Conservation (phyloP, 805 yeast species). For the Debaryomyces castellii region DNA sequence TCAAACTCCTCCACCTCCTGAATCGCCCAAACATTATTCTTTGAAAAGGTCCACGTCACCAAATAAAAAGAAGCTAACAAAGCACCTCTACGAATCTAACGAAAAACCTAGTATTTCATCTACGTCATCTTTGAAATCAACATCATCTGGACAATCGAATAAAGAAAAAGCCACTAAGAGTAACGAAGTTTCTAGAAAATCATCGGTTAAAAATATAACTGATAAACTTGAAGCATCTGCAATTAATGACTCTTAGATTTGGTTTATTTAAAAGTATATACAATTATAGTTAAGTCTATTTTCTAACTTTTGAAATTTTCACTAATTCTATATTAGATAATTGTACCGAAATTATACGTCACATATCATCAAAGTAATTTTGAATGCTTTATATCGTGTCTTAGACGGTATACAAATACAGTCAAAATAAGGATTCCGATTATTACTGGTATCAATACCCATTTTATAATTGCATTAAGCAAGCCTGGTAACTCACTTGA, state of each 20-base stretch:
- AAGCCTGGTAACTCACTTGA: conserved; percentile 17
- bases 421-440: conserved; percentile 40
- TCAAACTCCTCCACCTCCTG: conserved; percentile 11
- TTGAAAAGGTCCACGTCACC: conserved; percentile 41
- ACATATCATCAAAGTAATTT: conserved; percentile 44
- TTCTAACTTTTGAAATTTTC: background rate
- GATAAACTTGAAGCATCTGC: background rate
- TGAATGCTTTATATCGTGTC: conserved; percentile 63
- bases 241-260: background rate
- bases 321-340: background rate
- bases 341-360: background rate
- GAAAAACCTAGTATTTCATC: background rate
- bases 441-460: conserved; percentile 43
- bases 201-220: background rate
- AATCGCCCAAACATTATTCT: conserved; percentile 9
- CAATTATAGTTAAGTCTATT: background rate
- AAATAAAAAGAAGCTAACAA: conserved; percentile 32
- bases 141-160: background rate
- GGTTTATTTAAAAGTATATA: background rate
- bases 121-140: background rate
- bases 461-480: conserved; percentile 26
- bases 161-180: background rate
- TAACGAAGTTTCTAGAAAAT: background rate
- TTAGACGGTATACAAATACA: conserved; percentile 49
- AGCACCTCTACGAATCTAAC: background rate